Conservation (phyloP, 768 basidiomycete genomes). For the Russula sp. region DNA sequence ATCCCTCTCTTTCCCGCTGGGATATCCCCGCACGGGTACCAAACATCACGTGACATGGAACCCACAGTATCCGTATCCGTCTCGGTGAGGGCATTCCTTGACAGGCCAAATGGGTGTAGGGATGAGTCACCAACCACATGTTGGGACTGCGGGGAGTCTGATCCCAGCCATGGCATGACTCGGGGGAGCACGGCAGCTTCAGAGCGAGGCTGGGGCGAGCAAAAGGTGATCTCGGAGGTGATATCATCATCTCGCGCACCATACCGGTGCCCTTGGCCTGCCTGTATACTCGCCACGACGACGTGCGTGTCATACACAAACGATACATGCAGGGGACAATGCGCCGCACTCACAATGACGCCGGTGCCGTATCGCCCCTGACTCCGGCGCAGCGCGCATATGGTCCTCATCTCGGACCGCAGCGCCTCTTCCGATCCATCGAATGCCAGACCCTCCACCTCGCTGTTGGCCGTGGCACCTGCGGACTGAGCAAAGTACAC, state of each 20-base stretch:
- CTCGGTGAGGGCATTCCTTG: background rate
- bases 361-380: background rate
- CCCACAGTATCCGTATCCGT: background rate
- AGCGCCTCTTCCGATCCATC: background rate
- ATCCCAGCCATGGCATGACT: background rate
- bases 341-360: background rate
- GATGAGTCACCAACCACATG: slow-evolving; percentile 3
- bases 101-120: background rate
- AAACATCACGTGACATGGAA: background rate
- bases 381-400: slow-evolving; percentile 2
- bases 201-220: background rate
- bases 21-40: background rate
- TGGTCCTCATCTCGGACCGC: background rate
- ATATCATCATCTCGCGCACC: background rate
- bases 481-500: background rate
- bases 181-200: background rate
- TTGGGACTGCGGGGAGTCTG: background rate
- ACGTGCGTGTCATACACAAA: background rate
- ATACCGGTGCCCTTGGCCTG: background rate
- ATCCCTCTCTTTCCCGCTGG: background rate
- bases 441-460: background rate
- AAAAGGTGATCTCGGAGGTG: background rate
- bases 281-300: background rate
- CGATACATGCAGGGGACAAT: background rate
- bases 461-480: background rate